Conservation (phyloP, 495 filamentous ascomycete genomes). For the Cercophora scortea region DNA sequence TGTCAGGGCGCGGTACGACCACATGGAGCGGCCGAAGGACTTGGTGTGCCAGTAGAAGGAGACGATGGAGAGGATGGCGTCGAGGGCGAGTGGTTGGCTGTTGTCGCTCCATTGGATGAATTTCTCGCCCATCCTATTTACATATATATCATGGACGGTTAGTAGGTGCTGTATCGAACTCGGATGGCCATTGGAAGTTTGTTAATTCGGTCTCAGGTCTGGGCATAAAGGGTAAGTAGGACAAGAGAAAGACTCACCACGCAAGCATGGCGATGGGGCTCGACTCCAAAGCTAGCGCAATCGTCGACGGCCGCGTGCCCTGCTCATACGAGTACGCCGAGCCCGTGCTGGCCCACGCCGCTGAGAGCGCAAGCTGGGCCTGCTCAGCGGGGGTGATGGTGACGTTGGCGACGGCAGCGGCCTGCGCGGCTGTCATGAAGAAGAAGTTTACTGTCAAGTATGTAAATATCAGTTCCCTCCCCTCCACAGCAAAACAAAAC, state of each 20-base stretch:
- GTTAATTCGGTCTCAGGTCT: too few species aligned
- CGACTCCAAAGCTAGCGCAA: constrained; percentile 46
- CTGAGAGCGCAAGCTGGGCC: not conserved
- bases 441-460: not conserved
- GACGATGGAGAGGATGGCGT: constrained; percentile 43
- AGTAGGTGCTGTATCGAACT: not conserved
- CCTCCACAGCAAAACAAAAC: not conserved
- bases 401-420: not conserved
- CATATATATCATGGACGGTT: not conserved
- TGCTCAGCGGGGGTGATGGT: not conserved
- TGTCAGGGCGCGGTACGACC: constrained; percentile 38
- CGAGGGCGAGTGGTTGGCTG: constrained; percentile 4
- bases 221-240: too few species aligned
- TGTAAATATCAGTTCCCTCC: not conserved
- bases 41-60: constrained; percentile 61
- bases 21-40: constrained; percentile 48
- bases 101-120: constrained; percentile 55
- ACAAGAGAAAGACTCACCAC: constrained; percentile 24
- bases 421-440: not conserved
- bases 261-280: constrained; percentile 58
- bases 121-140: constrained; percentile 53
- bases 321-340: constrained; percentile 48
- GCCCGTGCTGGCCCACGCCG: constrained; percentile 22
- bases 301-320: constrained; percentile 51
- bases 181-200: too few species aligned